Evolutionary conservation across 805 yeast genomes (phyloP).

Genomic region (Candida multigemmis): DNA sequence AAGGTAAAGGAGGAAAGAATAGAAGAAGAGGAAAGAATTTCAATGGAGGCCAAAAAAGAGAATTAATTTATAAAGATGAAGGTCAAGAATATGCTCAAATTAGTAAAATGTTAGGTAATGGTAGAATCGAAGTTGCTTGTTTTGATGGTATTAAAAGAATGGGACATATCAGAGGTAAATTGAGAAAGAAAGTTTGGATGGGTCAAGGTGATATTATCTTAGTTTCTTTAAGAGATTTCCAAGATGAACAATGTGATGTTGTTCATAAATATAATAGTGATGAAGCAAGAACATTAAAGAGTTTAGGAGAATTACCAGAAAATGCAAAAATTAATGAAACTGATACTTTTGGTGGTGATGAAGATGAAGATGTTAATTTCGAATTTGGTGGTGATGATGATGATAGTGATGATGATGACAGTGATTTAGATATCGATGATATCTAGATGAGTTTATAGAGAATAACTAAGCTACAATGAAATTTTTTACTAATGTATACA

Average conservation of each 20-base stretch:
- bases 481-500: too few species aligned
- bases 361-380: constrained; percentile 95
- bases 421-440: constrained; percentile 86
- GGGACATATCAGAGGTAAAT: constrained; percentile 98
- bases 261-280: constrained; percentile 94
- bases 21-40: constrained; percentile 99
- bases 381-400: constrained; percentile 94
- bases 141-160: constrained; percentile 90
- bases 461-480: too few species aligned
- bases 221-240: constrained; percentile 95
- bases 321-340: constrained; percentile 95
- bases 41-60: constrained; percentile 86
- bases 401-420: constrained; percentile 64
- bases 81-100: constrained; percentile 99
- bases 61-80: constrained; percentile 82
- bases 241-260: constrained; percentile 96
- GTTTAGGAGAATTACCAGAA: constrained; percentile 95
- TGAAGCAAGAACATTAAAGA: constrained; percentile 94
- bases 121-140: constrained; percentile 91
- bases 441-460: too few species aligned
- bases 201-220: constrained; percentile 96
- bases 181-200: constrained; percentile 99
- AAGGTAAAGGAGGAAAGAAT: constrained; percentile 85
- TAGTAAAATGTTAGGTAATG: constrained; percentile 96
- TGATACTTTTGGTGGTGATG: constrained; percentile 93